A percentile compares a stretch with the other conserved stretches of the same genome.
phyloP scores from a whole-genome alignment of 257 asterid species.

The Nicotiana attenuata region DNA sequence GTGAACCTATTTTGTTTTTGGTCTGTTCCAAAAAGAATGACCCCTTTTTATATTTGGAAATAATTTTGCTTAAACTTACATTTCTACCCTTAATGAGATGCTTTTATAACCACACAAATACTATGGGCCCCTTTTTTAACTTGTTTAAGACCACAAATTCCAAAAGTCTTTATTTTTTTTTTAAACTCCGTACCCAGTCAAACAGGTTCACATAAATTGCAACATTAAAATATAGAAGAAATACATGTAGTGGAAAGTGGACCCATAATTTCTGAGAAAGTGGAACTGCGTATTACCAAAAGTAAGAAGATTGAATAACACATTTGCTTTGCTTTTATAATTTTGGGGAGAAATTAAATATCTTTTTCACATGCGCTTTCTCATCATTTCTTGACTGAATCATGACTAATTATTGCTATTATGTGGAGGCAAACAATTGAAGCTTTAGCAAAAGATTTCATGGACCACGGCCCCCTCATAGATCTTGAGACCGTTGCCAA shows the following conservation, averaged over 20 bases:
- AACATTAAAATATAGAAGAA: background rate
- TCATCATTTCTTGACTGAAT: conserved; percentile 32
- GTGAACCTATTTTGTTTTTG: too few species aligned
- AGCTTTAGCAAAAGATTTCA: background rate
- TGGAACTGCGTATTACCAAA: conserved; percentile 31
- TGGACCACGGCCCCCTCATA: too few species aligned
- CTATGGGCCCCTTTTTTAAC: too few species aligned
- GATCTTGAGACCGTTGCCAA: background rate
- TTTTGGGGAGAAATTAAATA: conserved; percentile 1
- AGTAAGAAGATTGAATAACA: conserved; percentile 23
- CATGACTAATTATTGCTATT: conserved; percentile 18
- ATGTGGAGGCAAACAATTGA: background rate
- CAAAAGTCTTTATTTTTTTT: too few species aligned
- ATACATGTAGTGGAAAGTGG: conserved; percentile 38
- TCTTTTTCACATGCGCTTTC: conserved; percentile 18
- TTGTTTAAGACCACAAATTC: too few species aligned
- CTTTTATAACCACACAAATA: too few species aligned
- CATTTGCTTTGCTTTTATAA: conserved; percentile 22
- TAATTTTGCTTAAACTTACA: too few species aligned
- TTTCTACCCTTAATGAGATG: too few species aligned
- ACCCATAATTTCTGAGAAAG: conserved; percentile 34
- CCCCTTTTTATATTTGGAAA: too few species aligned
- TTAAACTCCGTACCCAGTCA: too few species aligned
- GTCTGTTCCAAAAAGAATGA: too few species aligned
- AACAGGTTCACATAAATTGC: too few species aligned